Base-by-base conservation (phyloP, 331 rosid species). In the Malus hybrid region DNA sequence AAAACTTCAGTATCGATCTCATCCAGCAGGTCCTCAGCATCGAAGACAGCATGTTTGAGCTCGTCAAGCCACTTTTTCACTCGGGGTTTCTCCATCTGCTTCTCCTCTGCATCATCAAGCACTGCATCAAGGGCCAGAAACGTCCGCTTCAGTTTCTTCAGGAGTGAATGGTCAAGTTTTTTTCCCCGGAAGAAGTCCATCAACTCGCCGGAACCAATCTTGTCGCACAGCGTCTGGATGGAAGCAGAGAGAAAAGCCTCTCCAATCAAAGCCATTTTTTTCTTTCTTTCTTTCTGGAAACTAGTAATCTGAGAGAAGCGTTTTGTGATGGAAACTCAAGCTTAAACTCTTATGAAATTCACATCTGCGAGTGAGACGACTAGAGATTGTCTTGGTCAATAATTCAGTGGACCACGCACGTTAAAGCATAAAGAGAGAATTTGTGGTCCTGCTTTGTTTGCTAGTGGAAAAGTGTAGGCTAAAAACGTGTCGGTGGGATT, bases 61-160 rank as follows among this genome's bases (percentile, higher is more conserved):
- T 60, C 65, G 31, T 24, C 65, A 2, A 60, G 65, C 34, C 65
- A 61, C 34, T 10, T 5, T 68, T 36, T 28, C 60, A 84, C 85
- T 0, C 14, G 70, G 44, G 8, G 15, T 1, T 62, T 55, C 34
- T 13, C 81, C 15, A 75, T 55, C 62, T 71, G 76, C 18, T 76
- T 60, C 16, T 76, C 85, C 60, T 85, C 85, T 2, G 88, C 84
- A 34, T 81, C 85, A 5, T 36, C 31, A 22, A 85, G 78, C 42
- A 81, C 84, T 0, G 4, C 29, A 8, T 19, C 4, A 9, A 61
- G 18, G 19, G 8, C 7, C 65, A 11, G 7, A 29, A 61, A 12
- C 8, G 65, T 27, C 33, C 5, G 6, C 65, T 61, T 27, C 33
- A 61, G 34, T 7, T 61, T 61, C 33, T 24, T 3, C 65, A 61